These are phyloP conservation scores for Fusarium kyushuense DNA, from an alignment of 2,329 filamentous ascomycete genomes.

Conservation along the genomic window DNA sequence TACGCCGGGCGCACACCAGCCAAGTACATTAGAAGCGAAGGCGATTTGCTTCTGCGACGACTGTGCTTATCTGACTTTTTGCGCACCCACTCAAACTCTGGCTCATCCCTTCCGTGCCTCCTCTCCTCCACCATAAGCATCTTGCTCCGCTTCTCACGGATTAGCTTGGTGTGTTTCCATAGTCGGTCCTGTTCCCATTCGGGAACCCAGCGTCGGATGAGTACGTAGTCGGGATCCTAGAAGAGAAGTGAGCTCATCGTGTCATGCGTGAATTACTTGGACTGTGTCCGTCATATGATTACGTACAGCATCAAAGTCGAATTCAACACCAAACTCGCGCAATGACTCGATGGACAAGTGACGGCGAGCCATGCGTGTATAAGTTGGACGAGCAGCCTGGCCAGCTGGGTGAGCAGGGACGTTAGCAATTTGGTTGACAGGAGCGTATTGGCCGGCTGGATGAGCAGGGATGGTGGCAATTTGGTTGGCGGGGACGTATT, in stretches of 20 bases:
- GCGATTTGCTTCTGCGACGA: conserved; percentile 69
- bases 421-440: neutral
- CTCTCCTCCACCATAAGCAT: conserved; percentile 63
- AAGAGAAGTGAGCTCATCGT: conserved; percentile 49
- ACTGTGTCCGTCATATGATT: neutral
- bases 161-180: conserved; percentile 75
- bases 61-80: conserved; percentile 63
- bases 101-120: conserved; percentile 57
- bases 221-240: conserved; percentile 75
- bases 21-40: conserved; percentile 68
- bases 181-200: conserved; percentile 78
- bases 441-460: conserved; percentile 5
- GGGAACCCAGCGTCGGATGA: conserved; percentile 80
- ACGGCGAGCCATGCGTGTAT: conserved; percentile 72
- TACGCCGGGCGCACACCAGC: conserved; percentile 63
- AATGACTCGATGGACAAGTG: conserved; percentile 74
- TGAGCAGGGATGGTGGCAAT: neutral
- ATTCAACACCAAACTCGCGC: conserved; percentile 67
- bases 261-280: neutral
- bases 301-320: conserved; percentile 67
- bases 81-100: conserved; percentile 68
- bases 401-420: neutral
- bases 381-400: conserved; percentile 61
- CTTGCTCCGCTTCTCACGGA: conserved; percentile 68
- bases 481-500: conserved; percentile 3